These are phyloP conservation scores for Stagonosporopsis chrysanthemi DNA, from an alignment of 2,329 filamentous ascomycete genomes.

Conservation along the genomic window DNA sequence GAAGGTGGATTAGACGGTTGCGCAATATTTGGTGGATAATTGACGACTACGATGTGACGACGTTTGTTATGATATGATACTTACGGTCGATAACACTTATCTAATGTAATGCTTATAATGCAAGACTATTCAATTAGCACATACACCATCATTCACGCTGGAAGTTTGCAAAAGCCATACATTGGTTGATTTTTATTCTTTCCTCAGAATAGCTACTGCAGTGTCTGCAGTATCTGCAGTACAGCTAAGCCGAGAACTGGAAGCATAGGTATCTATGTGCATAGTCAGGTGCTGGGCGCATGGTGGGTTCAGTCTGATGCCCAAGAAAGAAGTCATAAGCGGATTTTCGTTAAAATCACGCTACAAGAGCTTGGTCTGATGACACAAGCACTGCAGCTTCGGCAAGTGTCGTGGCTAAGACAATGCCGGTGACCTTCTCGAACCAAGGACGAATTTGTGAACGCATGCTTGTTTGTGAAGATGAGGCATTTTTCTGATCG, in stretches of 20 bases:
- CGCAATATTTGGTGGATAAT: neutral
- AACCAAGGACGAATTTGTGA: neutral
- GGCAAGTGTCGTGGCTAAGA: neutral
- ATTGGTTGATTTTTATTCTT: neutral
- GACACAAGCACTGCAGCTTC: neutral
- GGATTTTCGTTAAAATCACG: neutral
- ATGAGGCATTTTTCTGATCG: constrained; percentile 14
- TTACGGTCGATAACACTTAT: constrained; percentile 13
- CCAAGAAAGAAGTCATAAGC: neutral
- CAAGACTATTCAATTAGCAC: neutral
- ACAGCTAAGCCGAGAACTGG: neutral
- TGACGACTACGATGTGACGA: constrained; percentile 10
- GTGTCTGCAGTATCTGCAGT: too few relatives aligned
- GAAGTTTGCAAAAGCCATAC: neutral
- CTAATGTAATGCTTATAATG: constrained; percentile 16
- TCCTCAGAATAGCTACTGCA: neutral
- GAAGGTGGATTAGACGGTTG: neutral
- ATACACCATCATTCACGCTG: neutral
- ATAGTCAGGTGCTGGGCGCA: neutral
- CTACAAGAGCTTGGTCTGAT: neutral
- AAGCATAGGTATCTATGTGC: neutral
- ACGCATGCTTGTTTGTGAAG: neutral
- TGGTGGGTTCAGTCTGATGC: neutral
- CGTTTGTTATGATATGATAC: constrained; percentile 8
- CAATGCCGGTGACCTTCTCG: neutral